phyloP scores from a whole-genome alignment of 257 asterid genomes.

The Avicennia marina region DNA sequence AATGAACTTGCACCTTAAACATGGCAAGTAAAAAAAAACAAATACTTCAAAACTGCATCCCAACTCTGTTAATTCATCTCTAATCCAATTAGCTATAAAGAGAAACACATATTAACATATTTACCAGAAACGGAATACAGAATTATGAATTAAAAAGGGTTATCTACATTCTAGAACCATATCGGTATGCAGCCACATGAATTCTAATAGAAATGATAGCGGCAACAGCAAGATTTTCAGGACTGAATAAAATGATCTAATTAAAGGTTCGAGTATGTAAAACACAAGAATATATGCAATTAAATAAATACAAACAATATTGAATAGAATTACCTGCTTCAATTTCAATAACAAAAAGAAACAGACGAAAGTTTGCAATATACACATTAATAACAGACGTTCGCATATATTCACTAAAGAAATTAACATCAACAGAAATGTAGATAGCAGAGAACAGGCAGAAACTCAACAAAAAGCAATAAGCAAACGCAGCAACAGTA shows the following conservation, averaged over 20 bases:
- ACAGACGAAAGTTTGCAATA: background rate
- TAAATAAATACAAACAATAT: background rate
- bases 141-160: background rate
- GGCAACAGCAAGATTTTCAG: background rate
- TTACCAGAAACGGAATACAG: background rate
- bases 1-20: background rate
- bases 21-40: background rate
- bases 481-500: conserved; percentile 5
- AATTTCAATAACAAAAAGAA: background rate
- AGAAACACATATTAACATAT: conserved; percentile 1
- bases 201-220: background rate
- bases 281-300: background rate
- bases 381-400: background rate
- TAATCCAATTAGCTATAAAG: background rate
- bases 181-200: background rate
- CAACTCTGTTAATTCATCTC: conserved; percentile 1
- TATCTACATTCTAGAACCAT: background rate
- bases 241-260: background rate
- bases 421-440: background rate
- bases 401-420: conserved; percentile 1
- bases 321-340: conserved; percentile 15
- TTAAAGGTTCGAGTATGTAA: background rate
- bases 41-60: background rate
- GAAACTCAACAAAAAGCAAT: conserved; percentile 18
- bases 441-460: background rate